These are phyloP conservation scores for Ganoderma meredithae DNA, from an alignment of 1,284 basidiomycete species.

Conservation along the genomic window DNA sequence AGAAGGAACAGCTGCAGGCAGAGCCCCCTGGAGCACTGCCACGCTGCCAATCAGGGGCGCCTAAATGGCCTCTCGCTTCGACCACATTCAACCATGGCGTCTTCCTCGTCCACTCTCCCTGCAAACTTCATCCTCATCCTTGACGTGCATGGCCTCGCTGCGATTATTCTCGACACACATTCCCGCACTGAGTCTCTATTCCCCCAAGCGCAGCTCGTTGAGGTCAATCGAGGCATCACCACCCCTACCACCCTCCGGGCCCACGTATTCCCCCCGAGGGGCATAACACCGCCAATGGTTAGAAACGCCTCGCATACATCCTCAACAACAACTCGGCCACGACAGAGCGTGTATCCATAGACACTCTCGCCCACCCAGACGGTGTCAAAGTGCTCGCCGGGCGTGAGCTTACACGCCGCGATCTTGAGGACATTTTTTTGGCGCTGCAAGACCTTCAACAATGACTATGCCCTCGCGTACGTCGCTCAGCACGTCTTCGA, in stretches of 20 bases:
- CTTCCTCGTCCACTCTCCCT: background rate
- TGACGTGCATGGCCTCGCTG: constrained; percentile 36
- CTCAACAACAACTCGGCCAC: constrained; percentile 18
- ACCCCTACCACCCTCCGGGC: constrained; percentile 26
- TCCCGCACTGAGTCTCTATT: constrained; percentile 26
- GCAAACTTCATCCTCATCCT: constrained; percentile 26
- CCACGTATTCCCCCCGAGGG: constrained; percentile 29
- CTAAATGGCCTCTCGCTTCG: background rate
- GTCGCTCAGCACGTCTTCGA: constrained; percentile 34
- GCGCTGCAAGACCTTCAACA: constrained; percentile 37
- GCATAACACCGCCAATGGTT: constrained; percentile 1
- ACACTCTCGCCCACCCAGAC: constrained; percentile 25
- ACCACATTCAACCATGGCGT: background rate
- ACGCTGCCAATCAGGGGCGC: background rate
- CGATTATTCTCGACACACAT: constrained; percentile 32
- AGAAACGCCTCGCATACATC: constrained; percentile 31
- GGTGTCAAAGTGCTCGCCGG: constrained; percentile 27
- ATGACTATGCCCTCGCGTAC: constrained; percentile 32
- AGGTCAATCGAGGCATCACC: constrained; percentile 27
- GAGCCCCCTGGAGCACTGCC: too few relatives aligned
- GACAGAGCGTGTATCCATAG: constrained; percentile 20
- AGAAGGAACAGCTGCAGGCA: too few relatives aligned
- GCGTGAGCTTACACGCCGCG: constrained; percentile 27
- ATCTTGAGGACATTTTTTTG: constrained; percentile 35
- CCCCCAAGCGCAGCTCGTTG: constrained; percentile 30